A percentile compares a stretch with the other conserved stretches of the same genome.
Conservation (phyloP, 768 basidiomycete species). For the Tricholoma hemisulphureum region DNA sequence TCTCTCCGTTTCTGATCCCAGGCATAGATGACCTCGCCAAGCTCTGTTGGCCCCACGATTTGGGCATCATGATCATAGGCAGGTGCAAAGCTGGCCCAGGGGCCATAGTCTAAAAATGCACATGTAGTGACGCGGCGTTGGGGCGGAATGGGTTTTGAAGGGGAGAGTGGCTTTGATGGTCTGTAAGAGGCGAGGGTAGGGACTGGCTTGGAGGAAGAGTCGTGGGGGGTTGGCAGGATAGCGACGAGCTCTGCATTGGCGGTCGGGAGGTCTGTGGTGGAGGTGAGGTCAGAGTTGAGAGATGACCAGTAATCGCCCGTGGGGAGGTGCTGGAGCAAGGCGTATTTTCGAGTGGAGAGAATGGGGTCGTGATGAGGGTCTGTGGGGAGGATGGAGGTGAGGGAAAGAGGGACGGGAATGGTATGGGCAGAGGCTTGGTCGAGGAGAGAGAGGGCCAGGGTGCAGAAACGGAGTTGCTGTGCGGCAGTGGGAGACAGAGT, state of each 20-base stretch:
- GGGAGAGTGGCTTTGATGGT: constrained; percentile 38
- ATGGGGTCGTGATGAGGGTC: constrained; percentile 13
- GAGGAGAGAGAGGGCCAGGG: constrained; percentile 68
- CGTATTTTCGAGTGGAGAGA: constrained; percentile 52
- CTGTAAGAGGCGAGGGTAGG: constrained; percentile 62
- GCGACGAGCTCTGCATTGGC: constrained; percentile 76
- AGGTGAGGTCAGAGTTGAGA: constrained; percentile 46
- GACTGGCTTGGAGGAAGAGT: constrained; percentile 32
- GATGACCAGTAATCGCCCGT: constrained; percentile 80
- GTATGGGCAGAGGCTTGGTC: constrained; percentile 61
- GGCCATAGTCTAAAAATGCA: constrained; percentile 76
- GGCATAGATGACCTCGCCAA: constrained; percentile 59
- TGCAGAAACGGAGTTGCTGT: constrained; percentile 73
- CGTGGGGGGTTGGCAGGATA: constrained; percentile 63
- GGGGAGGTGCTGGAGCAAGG: constrained; percentile 77
- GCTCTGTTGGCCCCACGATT: constrained; percentile 58
- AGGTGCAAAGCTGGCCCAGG: constrained; percentile 74
- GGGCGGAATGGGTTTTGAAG: constrained; percentile 42
- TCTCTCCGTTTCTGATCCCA: constrained; percentile 44
- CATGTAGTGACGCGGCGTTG: constrained; percentile 62
- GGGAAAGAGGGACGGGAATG: constrained; percentile 44
- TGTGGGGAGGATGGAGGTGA: constrained; percentile 43
- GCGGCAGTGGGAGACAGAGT: constrained; percentile 58
- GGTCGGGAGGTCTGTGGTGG: constrained; percentile 51
- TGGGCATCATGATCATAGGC: constrained; percentile 76